phyloP scores from a whole-genome alignment of 2,329 filamentous ascomycete genomes.

The Triangularia setosa region DNA sequence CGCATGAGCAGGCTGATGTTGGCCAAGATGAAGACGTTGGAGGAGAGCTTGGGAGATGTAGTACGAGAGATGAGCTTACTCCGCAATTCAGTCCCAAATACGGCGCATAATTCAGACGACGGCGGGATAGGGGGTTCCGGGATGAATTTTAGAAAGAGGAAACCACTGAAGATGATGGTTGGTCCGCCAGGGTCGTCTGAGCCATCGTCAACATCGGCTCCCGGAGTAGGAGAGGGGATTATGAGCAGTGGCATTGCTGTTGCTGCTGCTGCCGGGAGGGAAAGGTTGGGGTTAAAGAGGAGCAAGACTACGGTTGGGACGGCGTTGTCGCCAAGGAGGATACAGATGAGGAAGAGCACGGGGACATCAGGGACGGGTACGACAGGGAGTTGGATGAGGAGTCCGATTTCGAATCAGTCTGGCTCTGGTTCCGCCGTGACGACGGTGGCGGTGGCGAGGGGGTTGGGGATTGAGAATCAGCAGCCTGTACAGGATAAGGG shows the following conservation, averaged over 20 bases:
- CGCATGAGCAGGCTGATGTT: slow-evolving; percentile 78
- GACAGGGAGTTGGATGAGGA: neutral
- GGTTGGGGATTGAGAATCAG: neutral
- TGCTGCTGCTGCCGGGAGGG: neutral
- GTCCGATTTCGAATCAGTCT: neutral
- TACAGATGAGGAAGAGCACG: neutral
- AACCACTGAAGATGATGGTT: slow-evolving; percentile 30
- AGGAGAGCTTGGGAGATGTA: slow-evolving; percentile 87
- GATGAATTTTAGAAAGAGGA: neutral
- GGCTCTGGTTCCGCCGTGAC: slow-evolving; percentile 18
- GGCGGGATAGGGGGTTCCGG: neutral
- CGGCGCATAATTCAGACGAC: slow-evolving; percentile 47
- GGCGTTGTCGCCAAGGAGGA: neutral
- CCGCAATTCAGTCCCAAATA: slow-evolving; percentile 43
- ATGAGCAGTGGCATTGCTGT: neutral
- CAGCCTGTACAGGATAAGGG: slow-evolving; percentile 34
- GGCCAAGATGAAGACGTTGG: slow-evolving; percentile 86
- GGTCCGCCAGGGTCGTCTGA: neutral
- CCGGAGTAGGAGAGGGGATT: neutral
- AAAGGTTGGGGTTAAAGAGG: neutral
- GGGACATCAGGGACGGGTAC: neutral
- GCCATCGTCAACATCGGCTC: neutral
- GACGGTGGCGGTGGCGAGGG: neutral
- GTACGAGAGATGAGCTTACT: slow-evolving; percentile 71
- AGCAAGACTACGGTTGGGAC: neutral